Conservation (phyloP, 805 yeast genomes). For the Ogataea pini region DNA sequence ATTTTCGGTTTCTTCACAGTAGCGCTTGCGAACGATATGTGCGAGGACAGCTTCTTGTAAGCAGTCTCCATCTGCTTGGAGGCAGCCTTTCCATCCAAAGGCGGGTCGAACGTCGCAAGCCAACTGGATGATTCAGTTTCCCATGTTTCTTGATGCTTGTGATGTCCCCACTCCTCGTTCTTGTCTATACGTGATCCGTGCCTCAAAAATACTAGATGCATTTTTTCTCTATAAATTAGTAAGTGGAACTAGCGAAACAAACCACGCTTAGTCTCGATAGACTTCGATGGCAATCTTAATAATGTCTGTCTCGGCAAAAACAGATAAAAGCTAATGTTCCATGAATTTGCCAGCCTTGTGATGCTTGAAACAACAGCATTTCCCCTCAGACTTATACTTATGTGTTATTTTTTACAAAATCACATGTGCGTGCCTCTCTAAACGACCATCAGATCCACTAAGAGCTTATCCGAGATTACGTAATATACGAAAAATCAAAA, state of each 20-base stretch:
- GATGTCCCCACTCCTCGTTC: slow-evolving; percentile 1
- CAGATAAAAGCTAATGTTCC: not conserved
- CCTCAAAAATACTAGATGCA: slow-evolving; percentile 37
- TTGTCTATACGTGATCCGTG: slow-evolving; percentile 38
- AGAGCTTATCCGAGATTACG: slow-evolving; percentile 5
- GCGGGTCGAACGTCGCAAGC: slow-evolving; percentile 40
- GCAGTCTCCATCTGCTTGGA: slow-evolving; percentile 31
- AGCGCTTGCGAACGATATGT: slow-evolving; percentile 20
- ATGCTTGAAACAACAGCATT: not conserved
- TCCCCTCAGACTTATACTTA: not conserved
- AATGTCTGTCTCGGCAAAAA: not conserved
- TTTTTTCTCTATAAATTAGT: slow-evolving; percentile 8
- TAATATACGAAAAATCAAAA: not conserved
- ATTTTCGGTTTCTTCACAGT: slow-evolving; percentile 16
- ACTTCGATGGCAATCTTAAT: not conserved
- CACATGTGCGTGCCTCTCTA: slow-evolving; percentile 3
- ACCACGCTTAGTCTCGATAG: not conserved
- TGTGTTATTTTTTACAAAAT: slow-evolving; percentile 5
- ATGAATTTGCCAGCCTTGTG: not conserved
- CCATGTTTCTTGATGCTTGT: not conserved
- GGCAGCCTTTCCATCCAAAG: slow-evolving; percentile 30
- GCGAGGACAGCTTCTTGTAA: slow-evolving; percentile 27
- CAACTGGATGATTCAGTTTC: slow-evolving; percentile 29
- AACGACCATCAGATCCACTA: slow-evolving; percentile 5
- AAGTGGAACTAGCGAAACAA: not conserved